Evolutionary conservation across 2,329 filamentous ascomycete genomes (phyloP).

Genomic region (Paraconiothyrium brasiliense): DNA sequence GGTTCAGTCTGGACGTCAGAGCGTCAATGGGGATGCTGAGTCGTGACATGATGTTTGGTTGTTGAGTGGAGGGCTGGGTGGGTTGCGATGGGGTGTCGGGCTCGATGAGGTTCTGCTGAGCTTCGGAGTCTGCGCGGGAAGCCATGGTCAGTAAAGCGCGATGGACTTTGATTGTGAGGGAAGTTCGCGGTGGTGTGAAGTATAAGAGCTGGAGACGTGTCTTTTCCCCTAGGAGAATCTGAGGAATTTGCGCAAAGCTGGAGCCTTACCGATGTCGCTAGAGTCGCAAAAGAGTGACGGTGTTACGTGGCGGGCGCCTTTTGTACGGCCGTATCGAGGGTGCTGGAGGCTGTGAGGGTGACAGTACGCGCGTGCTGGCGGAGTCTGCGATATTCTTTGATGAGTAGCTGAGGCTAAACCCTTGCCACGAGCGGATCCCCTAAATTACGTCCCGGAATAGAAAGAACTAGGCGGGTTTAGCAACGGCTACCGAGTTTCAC

Average conservation of each 20-base stretch:
- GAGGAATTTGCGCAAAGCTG: constrained; percentile 29
- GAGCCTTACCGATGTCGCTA: constrained; percentile 38
- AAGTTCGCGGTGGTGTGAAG: constrained; percentile 15
- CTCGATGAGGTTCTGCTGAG: constrained; percentile 38
- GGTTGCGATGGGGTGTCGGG: constrained; percentile 27
- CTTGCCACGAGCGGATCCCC: constrained; percentile 15
- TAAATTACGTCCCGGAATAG: constrained; percentile 14
- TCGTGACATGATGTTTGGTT: constrained; percentile 71
- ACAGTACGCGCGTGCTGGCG: constrained; percentile 17
- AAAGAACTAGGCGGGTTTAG: constrained; percentile 10
- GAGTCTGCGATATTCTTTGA: constrained; percentile 14
- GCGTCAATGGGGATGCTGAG: constrained; percentile 93
- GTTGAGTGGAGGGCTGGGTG: constrained; percentile 14
- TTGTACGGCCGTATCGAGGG: constrained; percentile 19
- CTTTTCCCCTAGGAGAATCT: constrained; percentile 27
- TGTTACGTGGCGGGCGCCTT: constrained; percentile 37
- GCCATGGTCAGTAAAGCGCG: constrained; percentile 37
- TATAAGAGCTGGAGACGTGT: constrained; percentile 37
- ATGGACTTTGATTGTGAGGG: neutral
- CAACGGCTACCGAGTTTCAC: constrained; percentile 15
- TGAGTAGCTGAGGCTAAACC: neutral
- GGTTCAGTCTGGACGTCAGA: constrained; percentile 88
- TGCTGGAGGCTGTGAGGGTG: constrained; percentile 22
- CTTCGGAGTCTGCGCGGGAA: constrained; percentile 38
- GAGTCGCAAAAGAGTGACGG: constrained; percentile 22